Conservation (phyloP, 108 stramenopile species). For the Poteriospumella lacustris region DNA sequence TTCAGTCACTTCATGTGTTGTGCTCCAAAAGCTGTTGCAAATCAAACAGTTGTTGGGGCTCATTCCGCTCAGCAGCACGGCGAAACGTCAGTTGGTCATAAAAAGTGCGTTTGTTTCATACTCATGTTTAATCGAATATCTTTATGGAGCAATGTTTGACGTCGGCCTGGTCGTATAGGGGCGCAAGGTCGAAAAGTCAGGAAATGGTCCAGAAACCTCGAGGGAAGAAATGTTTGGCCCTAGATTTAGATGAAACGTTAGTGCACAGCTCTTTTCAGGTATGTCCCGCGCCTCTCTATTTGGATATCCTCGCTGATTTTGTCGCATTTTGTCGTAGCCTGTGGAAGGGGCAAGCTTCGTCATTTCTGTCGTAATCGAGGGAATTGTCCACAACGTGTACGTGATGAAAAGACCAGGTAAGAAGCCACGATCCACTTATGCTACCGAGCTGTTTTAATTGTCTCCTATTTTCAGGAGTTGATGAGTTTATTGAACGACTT, state of each 20-base stretch:
- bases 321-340: constrained; percentile 52
- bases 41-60: not conserved
- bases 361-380: constrained; percentile 92
- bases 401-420: constrained; percentile 81
- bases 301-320: not conserved
- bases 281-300: not conserved
- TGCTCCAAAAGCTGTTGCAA: not conserved
- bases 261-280: constrained; percentile 80
- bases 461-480: constrained; percentile 60
- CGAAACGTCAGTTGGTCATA: not conserved
- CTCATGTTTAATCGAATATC: not conserved
- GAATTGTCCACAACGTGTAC: constrained; percentile 90
- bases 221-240: constrained; percentile 60
- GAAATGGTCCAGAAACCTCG: not conserved
- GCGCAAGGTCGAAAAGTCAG: not conserved
- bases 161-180: not conserved
- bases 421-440: not conserved
- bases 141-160: not conserved
- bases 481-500: constrained; percentile 86
- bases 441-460: not conserved
- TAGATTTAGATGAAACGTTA: constrained; percentile 95
- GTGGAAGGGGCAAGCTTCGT: constrained; percentile 73
- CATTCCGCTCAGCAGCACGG: not conserved
- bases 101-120: not conserved
- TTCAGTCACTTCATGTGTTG: not conserved